Base-by-base conservation (phyloP, 345 rosid species). In the Erysimum cheiranthoides region DNA sequence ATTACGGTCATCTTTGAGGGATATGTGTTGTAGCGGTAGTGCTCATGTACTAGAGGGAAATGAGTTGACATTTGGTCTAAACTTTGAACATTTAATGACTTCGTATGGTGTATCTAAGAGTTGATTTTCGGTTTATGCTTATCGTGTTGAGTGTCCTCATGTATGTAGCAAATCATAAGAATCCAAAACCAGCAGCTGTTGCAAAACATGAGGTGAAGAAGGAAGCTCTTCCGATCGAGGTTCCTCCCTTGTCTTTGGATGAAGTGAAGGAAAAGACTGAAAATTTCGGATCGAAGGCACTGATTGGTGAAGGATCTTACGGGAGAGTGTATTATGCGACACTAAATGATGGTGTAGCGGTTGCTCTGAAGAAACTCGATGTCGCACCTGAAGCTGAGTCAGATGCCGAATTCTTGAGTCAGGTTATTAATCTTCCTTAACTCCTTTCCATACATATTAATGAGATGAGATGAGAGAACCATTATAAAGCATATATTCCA, bases 231-330 rank as follows among this genome's bases (percentile, higher is more conserved):
- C 86, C 84, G 6, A 86, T 88, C 56, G 89, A 78, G 66, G 93
- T 88, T 60, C 89, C 93, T 52, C 75, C 83, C 39, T 77, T 87
- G 82, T 75, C 85, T 71, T 72, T 86, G 50, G 90, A 87, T 36
- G 92, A 87, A 63, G 81, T 89, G 28, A 89, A 85, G 87, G 92
- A 86, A 5, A 80, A 83, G 35, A 87, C 95, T 18, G 90, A 89
- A 65, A 83, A 82, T 79, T 89, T 89, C 35, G 85, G 92, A 50
- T 76, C 89, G 18, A 81, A 76, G 80, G 71, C 95, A 49, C 81
- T 93, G 62, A 88, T 93, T 70, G 98, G 97, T 38, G 98, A 93
- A 82, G 97, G 98, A 31, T 93, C 98, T 3, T 89, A 90, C 73
- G 98, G 98, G 68, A 88, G 96, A 79, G 98, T 93, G 3, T 93